Evolutionary conservation across 2,329 filamentous ascomycete species (phyloP), one percentile per base, ranked within the genome.

Genomic region (Monilinia polystroma): DNA sequence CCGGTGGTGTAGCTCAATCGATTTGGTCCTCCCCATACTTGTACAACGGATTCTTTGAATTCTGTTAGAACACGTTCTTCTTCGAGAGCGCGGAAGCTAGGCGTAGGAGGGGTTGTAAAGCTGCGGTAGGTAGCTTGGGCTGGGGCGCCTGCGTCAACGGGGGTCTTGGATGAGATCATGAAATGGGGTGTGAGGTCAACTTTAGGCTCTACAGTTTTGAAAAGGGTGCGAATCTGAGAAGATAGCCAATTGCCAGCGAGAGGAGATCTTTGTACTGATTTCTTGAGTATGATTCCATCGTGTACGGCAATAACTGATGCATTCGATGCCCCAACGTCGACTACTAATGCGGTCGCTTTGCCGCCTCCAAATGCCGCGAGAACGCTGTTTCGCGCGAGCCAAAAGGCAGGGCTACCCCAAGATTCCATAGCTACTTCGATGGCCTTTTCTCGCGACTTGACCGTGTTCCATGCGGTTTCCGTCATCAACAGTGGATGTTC

Each of bases 351-450:
- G 5, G 92, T 96, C 0, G 94, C 90, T 80, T 97, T 98, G 70
- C 95, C 95, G 20, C 92, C 90, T 23, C 93, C 93, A 76, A 97
- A 98, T 26, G 93, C 91, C 65, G 94, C 89, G 76, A 97, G 85
- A 54, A 97, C 93, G 35, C 94, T 93, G 64, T 89, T 96, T 75
- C 92, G 88, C 70, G 92, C 92, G 69, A 98, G 83, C 85, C 94
- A 99, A 79, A 97, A 98, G 6, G 95, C 95, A 23, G 95, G 95
- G 66, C 90, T 90, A 38, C 92, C 93, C 93, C 95, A 99, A 76
- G 88, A 91, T 83, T 99, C 95, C 89, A 99, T 97, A 68, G 92
- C 93, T 70, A 98, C 88, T 81, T 99, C 95, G 74, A 97, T 94
- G 52, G 90, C 89, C 85, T 95, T 96, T 81, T 99, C 95, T 68